A percentile compares a stretch with the other conserved stretches of the same genome.
phyloP scores from a whole-genome alignment of 805 yeast genomes.

The Sugiyamaella mastotermitis region DNA sequence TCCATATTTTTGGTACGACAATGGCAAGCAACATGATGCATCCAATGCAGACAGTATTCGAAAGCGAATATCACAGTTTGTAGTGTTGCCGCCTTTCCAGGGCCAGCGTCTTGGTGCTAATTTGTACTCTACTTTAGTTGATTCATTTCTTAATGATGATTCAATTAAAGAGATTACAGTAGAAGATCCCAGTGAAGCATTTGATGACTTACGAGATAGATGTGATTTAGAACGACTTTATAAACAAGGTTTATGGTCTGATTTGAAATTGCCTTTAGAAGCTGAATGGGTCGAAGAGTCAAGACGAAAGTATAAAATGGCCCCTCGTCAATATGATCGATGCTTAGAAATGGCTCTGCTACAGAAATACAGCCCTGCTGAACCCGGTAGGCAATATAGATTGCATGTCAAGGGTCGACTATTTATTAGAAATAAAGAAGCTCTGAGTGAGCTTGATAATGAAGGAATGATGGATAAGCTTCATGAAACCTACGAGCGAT shows the following conservation, averaged over 20 bases:
- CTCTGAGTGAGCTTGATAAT: constrained; percentile 47
- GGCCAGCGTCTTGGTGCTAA: constrained; percentile 58
- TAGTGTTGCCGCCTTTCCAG: constrained; percentile 81
- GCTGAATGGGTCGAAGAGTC: constrained; percentile 39
- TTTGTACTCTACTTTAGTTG: constrained; percentile 52
- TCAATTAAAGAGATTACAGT: constrained; percentile 68
- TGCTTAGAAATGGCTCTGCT: constrained; percentile 69
- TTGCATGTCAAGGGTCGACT: constrained; percentile 68
- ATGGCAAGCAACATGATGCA: constrained; percentile 44
- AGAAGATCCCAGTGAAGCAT: constrained; percentile 90
- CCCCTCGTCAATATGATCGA: constrained; percentile 70
- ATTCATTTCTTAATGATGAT: constrained; percentile 48
- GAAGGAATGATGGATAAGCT: constrained; percentile 62
- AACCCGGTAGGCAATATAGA: constrained; percentile 38
- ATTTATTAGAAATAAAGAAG: constrained; percentile 74
- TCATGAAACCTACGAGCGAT: constrained; percentile 63
- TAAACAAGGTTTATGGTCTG: constrained; percentile 17
- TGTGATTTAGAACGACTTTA: constrained; percentile 57
- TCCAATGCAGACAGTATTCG: constrained; percentile 32
- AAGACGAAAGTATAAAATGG: constrained; percentile 49
- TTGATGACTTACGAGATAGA: constrained; percentile 85
- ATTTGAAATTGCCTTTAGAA: constrained; percentile 17
- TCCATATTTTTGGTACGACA: constrained; percentile 71
- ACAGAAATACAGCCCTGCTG: constrained; percentile 48
- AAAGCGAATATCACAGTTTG: constrained; percentile 80